Conservation (phyloP, 495 filamentous ascomycete species). For the Penicillium flavigenum region DNA sequence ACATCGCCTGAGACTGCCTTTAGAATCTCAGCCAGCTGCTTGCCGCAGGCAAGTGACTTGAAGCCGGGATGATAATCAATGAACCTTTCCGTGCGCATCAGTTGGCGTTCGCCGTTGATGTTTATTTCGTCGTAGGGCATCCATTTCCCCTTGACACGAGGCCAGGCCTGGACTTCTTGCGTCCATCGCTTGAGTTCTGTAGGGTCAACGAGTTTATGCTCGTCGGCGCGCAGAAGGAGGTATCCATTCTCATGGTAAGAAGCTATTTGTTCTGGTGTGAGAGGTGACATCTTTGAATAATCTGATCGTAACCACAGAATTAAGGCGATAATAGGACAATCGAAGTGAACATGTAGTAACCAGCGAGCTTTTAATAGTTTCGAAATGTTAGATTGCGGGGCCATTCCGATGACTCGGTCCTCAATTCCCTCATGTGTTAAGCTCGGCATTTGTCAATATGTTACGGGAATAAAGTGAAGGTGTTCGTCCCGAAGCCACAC, state of each 20-base stretch:
- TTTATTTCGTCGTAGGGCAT: conserved; percentile 51
- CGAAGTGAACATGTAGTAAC: neutral
- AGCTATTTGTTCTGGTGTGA: conserved; percentile 29
- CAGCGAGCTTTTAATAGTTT: neutral
- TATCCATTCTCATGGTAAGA: conserved; percentile 41
- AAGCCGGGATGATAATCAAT: conserved; percentile 41
- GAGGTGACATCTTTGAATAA: conserved; percentile 17
- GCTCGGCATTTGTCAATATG: neutral
- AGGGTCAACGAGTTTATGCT: conserved; percentile 34
- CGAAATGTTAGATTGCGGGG: neutral
- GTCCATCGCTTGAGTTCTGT: conserved; percentile 37
- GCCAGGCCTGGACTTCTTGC: conserved; percentile 40
- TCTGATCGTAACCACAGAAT: neutral
- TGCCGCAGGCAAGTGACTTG: conserved; percentile 35
- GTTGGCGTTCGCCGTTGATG: conserved; percentile 37
- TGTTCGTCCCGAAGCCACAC: conserved; percentile 16
- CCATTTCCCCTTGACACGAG: conserved; percentile 39
- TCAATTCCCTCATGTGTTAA: neutral
- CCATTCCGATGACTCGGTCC: neutral
- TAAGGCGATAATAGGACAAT: neutral
- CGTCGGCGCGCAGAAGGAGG: conserved; percentile 33
- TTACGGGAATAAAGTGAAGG: conserved; percentile 2
- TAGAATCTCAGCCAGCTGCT: conserved; percentile 34
- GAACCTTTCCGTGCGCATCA: conserved; percentile 47
- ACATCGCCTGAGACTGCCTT: conserved; percentile 35